Base-by-base conservation (phyloP, 768 basidiomycete species). In the Tylopilus rubrobrunneus region DNA sequence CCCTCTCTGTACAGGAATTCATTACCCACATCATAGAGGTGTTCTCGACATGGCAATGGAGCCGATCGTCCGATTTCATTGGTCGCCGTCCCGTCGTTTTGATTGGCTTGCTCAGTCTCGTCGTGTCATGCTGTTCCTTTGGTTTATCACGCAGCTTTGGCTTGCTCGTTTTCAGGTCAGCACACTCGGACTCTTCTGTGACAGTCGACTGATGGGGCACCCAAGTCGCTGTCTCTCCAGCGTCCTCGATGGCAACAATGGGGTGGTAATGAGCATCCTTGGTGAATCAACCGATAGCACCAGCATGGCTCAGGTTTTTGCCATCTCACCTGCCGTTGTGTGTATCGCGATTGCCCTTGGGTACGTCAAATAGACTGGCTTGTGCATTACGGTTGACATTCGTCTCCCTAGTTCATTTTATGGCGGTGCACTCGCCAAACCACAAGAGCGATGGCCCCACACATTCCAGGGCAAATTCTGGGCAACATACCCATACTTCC, bases 1-100 rank as follows among this genome's bases (percentile, higher is more conserved):
- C n/a, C n/a, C n/a, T n/a, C n/a, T n/a, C n/a, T 19, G 19, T 17
- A 15, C 7, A 85, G 83, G 79, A 84, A 71, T 85, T 83, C 1
- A 64, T 86, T 4, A 85, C 84, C 64, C 86, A 79, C 51, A 70
- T 74, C 1, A 74, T 81, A 0, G 81, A 87, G 57, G 79, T 84
- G 0, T 45, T 77, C 43, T 82, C 81, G 1, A 74, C 81, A 4
- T 73, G 86, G 8, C 81, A 82, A 58, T 86, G 85, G 85, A 82
- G 83, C 59, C 76, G 82, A 34, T 55, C 78, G 5, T 86, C 85
- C 4, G 83, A 86, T 58, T 71, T 71, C 49, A 63, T 83, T 15
- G 84, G 84, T 6, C 78, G 84, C 19, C 83, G 83, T 56, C 84
- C 84, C 11, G 74, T 86, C 25, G 62, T 85, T n/a, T 63, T 85